Evolutionary conservation across 306 rosid genomes (phyloP), one percentile per base, ranked within the genome.

Genomic region (Pueraria montana): DNA sequence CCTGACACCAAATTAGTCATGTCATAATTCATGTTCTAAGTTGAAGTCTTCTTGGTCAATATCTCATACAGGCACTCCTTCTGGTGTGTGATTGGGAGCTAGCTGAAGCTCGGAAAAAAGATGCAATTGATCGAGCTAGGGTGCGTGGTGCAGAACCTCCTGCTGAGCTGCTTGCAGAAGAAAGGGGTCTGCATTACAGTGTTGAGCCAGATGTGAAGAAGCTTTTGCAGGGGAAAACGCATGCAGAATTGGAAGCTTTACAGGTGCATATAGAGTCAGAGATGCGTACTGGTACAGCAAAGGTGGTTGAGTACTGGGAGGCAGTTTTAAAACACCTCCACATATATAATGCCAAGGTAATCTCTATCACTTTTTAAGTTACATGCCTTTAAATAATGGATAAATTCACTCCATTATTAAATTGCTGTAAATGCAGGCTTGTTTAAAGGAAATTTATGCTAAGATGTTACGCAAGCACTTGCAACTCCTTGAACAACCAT

Each of bases 121-220:
- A 95, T 84, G 97, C 93, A 53, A 76, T 93, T 72, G 98, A 92
- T 88, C 93, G 98, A 77, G 99, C 98, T 76, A 89, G 95, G 90
- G 99, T 95, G 65, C 96, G 94, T 58, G 98, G 99, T 76, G 96
- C 93, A 87, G 91, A 91, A 86, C 97, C 97, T 69, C 96, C 96
- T 17, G 90, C 92, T 42, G 97, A 93, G 87, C 86, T 95, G 89
- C 98, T 92, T 80, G 99, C 99, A 43, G 96, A 95, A 89, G 97
- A 93, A 87, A 93, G 98, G 87, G 99, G 99, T 74, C 42, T 93
- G 88, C 99, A 95, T 89, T 80, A 91, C 72, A 93, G 94, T 85
- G 86, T 95, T 75, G 98, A 92, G 88, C 83, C 90, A 58, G 98
- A 93, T 75, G 96, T 93, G 36, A 59, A 59, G 65, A 59, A 32